A percentile compares a stretch with the other conserved stretches of the same genome.
Conservation (phyloP, 805 yeast species). For the Cyberlindnera bimundalis region DNA sequence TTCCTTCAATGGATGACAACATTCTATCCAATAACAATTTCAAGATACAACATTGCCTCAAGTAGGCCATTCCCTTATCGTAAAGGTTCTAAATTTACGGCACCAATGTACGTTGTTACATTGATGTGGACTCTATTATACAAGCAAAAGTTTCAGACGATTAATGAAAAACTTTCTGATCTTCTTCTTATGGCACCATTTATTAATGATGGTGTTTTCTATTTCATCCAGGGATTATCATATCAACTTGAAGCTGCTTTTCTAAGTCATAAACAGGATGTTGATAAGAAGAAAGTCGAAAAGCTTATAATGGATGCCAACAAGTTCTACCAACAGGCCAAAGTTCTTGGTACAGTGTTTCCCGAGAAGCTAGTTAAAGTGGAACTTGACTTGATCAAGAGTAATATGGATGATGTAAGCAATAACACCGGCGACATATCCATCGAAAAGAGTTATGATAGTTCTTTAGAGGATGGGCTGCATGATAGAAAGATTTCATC, state of each 20-base stretch:
- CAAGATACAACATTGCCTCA: neutral
- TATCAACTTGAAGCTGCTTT: slow-evolving; percentile 20
- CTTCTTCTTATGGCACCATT: slow-evolving; percentile 19
- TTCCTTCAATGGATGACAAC: slow-evolving; percentile 23
- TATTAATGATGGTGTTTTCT: slow-evolving; percentile 23
- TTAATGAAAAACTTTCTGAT: slow-evolving; percentile 20
- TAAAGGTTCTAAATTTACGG: slow-evolving; percentile 10
- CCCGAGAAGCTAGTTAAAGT: slow-evolving; percentile 20
- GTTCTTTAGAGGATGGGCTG: no score
- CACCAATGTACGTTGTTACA: slow-evolving; percentile 16
- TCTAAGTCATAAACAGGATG: slow-evolving; percentile 1
- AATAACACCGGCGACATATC: no score
- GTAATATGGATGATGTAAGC: slow-evolving; percentile 5
- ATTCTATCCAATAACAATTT: slow-evolving; percentile 7
- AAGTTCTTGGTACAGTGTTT: slow-evolving; percentile 10
- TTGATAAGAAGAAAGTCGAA: slow-evolving; percentile 14
- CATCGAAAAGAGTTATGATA: no score
- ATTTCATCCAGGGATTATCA: slow-evolving; percentile 25
- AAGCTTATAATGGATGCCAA: slow-evolving; percentile 14
- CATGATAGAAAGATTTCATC: no score
- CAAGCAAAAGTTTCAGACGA: slow-evolving; percentile 18
- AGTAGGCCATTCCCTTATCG: slow-evolving; percentile 16
- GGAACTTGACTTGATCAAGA: slow-evolving; percentile 17
- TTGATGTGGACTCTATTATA: slow-evolving; percentile 23
- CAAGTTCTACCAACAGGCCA: slow-evolving; percentile 16